Evolutionary conservation across 305 asterid genomes (phyloP).

Genomic region (Fraxinus platypoda): DNA sequence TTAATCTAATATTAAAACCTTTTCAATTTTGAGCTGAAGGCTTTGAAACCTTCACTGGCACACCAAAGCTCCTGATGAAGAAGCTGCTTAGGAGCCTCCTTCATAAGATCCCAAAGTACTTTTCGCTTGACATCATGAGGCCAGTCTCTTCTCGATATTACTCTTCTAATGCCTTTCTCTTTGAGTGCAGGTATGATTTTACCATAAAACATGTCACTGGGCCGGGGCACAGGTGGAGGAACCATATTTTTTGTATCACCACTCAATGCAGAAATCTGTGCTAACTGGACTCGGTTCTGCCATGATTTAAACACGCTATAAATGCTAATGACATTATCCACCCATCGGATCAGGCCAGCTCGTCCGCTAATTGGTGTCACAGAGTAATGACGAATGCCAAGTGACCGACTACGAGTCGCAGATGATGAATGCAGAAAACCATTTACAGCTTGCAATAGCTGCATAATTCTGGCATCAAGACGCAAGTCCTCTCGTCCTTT

Average conservation of each 20-base stretch:
- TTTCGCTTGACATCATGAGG: slow-evolving; percentile 97
- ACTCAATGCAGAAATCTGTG: slow-evolving; percentile 63
- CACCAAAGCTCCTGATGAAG: slow-evolving; percentile 99
- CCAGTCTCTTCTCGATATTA: slow-evolving; percentile 99
- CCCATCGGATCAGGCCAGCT: slow-evolving; percentile 99
- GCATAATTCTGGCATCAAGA: slow-evolving; percentile 99
- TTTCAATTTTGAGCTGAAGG: slow-evolving; percentile 83
- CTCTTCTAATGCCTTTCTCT: slow-evolving; percentile 97
- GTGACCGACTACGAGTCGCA: slow-evolving; percentile 67
- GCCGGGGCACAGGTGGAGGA: slow-evolving; percentile 92
- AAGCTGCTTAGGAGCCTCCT: slow-evolving; percentile 94
- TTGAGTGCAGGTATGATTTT: slow-evolving; percentile 98
- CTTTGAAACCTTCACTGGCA: slow-evolving; percentile 95
- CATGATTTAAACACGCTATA: slow-evolving; percentile 95
- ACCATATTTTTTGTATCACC: slow-evolving; percentile 55
- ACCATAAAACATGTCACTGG: slow-evolving; percentile 98
- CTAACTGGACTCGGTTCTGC: slow-evolving; percentile 86
- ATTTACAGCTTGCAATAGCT: slow-evolving; percentile 89
- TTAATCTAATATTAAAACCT: slow-evolving; percentile 49
- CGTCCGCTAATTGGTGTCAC: slow-evolving; percentile 98
- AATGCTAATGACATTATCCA: slow-evolving; percentile 83
- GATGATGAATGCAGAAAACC: slow-evolving; percentile 83
- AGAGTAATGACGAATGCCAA: slow-evolving; percentile 83
- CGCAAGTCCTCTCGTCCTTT: slow-evolving; percentile 99
- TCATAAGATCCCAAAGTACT: slow-evolving; percentile 93